Evolutionary conservation across 2,329 filamentous ascomycete genomes (phyloP).

Genomic region (Plectosphaerella cucumerina): DNA sequence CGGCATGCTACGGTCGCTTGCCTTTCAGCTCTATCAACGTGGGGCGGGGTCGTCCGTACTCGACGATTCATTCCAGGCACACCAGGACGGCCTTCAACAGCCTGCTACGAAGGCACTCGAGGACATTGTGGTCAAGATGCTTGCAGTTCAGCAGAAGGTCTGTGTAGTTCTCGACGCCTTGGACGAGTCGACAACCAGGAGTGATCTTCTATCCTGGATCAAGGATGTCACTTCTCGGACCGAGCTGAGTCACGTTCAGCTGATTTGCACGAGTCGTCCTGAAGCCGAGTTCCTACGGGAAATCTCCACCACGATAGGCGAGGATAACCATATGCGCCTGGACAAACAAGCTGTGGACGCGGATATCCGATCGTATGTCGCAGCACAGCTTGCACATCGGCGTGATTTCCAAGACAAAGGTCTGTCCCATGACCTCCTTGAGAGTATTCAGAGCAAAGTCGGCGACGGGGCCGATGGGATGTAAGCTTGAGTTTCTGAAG

Average conservation of each 20-base stretch:
- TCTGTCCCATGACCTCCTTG: not conserved
- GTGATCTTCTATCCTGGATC: slow-evolving; percentile 15
- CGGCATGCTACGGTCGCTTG: too few species aligned
- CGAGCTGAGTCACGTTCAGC: slow-evolving; percentile 1
- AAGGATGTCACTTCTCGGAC: slow-evolving; percentile 2
- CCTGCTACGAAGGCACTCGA: slow-evolving; percentile 19
- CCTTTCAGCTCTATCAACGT: slow-evolving; percentile 14
- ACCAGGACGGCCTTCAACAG: slow-evolving; percentile 13
- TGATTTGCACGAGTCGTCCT: slow-evolving; percentile 1
- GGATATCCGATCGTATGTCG: slow-evolving; percentile 1
- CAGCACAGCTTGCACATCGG: not conserved
- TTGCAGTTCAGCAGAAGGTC: slow-evolving; percentile 9
- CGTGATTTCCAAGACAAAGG: not conserved
- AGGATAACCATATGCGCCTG: not conserved
- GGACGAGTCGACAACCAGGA: slow-evolving; percentile 15
- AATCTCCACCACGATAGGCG: not conserved
- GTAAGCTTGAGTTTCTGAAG: not conserved
- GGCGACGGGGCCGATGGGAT: not conserved
- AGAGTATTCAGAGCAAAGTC: not conserved
- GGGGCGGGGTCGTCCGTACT: not conserved
- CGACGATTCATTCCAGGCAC: not conserved
- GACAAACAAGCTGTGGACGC: not conserved
- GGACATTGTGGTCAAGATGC: slow-evolving; percentile 14
- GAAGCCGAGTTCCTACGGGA: slow-evolving; percentile 1
- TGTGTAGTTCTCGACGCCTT: slow-evolving; percentile 16